Conservation (phyloP, 2,329 filamentous ascomycete genomes). For the Diaporthe capsici region DNA sequence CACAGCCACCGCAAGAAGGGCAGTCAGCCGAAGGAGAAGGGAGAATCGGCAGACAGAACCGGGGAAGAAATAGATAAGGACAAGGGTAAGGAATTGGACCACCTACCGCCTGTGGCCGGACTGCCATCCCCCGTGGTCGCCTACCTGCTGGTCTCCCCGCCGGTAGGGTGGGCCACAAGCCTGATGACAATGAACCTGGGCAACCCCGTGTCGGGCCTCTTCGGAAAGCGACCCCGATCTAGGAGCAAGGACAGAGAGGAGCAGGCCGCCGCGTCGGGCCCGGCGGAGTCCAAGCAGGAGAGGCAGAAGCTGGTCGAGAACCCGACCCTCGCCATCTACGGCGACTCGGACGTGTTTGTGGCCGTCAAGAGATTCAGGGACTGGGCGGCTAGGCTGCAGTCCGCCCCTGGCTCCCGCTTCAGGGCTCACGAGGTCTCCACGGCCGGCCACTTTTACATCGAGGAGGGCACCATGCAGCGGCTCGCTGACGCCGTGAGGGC, state of each 20-base stretch:
- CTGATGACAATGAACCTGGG: conserved; percentile 73
- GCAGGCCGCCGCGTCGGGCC: neutral
- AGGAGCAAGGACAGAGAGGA: conserved; percentile 28
- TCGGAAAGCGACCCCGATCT: conserved; percentile 41
- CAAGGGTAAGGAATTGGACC: conserved; percentile 45
- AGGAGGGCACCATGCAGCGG: conserved; percentile 56
- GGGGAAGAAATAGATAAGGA: conserved; percentile 44
- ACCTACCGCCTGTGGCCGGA: conserved; percentile 50
- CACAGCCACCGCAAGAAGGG: conserved; percentile 31
- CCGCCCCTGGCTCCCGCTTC: conserved; percentile 57
- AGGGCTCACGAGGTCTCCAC: conserved; percentile 59
- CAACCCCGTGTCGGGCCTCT: conserved; percentile 44
- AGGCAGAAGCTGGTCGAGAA: conserved; percentile 70
- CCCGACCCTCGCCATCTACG: conserved; percentile 79
- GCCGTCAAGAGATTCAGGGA: conserved; percentile 72
- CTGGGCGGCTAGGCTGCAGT: conserved; percentile 71
- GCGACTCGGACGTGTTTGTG: conserved; percentile 82
- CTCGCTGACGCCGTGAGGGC: conserved; percentile 50
- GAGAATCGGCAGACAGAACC: neutral
- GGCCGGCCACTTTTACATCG: conserved; percentile 69
- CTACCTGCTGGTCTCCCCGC: conserved; percentile 78
- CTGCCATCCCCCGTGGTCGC: conserved; percentile 58
- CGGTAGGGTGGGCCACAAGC: conserved; percentile 71
- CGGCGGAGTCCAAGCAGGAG: conserved; percentile 31
- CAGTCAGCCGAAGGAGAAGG: conserved; percentile 14